Percentiles rank a stretch among this genome's conserved stretches.
Conservation (phyloP, 805 yeast genomes). For the Pichia pseudocactophila region DNA sequence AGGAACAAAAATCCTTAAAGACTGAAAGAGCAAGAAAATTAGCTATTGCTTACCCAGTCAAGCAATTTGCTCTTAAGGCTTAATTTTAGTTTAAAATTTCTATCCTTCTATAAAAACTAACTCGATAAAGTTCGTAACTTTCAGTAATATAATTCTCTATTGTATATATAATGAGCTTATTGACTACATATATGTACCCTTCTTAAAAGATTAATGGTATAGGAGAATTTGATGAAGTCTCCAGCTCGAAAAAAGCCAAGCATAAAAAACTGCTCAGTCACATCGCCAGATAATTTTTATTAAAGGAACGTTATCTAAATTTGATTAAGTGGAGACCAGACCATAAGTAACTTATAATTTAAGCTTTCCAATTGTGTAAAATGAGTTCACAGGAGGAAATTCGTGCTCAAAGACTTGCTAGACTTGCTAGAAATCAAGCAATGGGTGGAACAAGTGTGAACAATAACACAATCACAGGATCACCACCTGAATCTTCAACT, state of each 20-base stretch:
- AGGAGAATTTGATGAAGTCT: too few relatives aligned
- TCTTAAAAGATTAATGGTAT: too few relatives aligned
- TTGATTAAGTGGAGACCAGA: too few relatives aligned
- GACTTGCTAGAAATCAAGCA: constrained; percentile 25
- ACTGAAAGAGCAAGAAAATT: constrained; percentile 90
- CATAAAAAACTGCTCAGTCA: too few relatives aligned
- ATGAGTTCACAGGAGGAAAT: constrained; percentile 22
- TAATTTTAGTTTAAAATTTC: constrained; percentile 32
- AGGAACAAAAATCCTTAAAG: constrained; percentile 69
- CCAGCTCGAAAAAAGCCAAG: too few relatives aligned
- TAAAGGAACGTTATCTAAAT: too few relatives aligned
- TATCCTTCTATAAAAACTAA: constrained; percentile 1
- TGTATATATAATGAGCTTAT: too few relatives aligned
- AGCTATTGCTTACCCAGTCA: constrained; percentile 94
- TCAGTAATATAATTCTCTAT: too few relatives aligned
- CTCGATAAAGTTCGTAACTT: neutral
- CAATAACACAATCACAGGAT: neutral
- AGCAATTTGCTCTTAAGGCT: constrained; percentile 98
- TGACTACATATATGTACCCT: too few relatives aligned
- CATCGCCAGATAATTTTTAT: too few relatives aligned
- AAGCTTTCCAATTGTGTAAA: neutral
- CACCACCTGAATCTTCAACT: neutral
- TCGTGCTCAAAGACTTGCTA: constrained; percentile 41
- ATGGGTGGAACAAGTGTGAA: neutral
- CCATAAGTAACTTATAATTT: too few relatives aligned